Evolutionary conservation across 2,329 filamentous ascomycete species (phyloP).

Genomic region (Didymella pomorum): DNA sequence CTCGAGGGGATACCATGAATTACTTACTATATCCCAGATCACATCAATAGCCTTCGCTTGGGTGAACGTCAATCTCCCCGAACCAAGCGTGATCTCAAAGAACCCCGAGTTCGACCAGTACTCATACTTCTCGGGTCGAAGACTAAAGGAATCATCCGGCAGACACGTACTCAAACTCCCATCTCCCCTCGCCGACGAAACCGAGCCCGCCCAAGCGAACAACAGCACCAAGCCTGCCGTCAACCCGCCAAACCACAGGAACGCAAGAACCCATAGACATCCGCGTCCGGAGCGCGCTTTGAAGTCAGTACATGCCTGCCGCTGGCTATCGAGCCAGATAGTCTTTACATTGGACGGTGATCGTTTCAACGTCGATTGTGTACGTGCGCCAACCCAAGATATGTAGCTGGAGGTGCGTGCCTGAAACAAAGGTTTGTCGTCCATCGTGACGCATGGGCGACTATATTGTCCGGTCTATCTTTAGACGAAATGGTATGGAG

Average conservation of each 20-base stretch:
- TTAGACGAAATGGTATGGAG: not conserved
- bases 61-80: conserved; percentile 24
- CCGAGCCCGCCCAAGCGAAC: not conserved
- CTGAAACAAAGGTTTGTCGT: not conserved
- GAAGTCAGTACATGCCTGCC: conserved; percentile 7
- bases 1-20: too few relatives aligned
- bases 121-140: conserved; percentile 13
- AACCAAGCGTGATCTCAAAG: conserved; percentile 32
- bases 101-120: conserved; percentile 28
- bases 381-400: conserved; percentile 5
- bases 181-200: not conserved
- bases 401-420: conserved; percentile 6
- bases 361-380: conserved; percentile 4
- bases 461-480: not conserved
- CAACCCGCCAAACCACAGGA: conserved; percentile 1
- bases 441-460: not conserved
- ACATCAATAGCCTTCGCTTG: conserved; percentile 34
- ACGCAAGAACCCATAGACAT: conserved; percentile 2
- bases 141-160: conserved; percentile 21
- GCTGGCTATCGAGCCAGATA: conserved; percentile 6
- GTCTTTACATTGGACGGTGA: conserved; percentile 7
- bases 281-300: conserved; percentile 1
- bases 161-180: conserved; percentile 6
- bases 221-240: not conserved
- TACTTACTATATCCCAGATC: conserved; percentile 33